Conservation (phyloP, 139 green algal genomes). For the Volvox reticuliferus region DNA sequence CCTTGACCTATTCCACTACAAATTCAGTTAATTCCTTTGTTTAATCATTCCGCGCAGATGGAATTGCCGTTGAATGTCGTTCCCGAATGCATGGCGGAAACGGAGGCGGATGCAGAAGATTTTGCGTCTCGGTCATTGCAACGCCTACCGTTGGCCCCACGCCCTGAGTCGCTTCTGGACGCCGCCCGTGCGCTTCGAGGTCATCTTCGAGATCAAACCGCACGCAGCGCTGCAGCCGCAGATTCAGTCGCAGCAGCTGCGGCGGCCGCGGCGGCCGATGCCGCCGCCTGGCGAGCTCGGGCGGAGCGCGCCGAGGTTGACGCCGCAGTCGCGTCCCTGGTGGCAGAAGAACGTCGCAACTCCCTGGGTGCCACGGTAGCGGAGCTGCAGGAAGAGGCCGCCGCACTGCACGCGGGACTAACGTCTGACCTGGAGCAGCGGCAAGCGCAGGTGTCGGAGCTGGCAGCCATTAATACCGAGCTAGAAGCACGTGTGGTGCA, state of each 20-base stretch:
- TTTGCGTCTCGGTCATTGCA: too few species aligned
- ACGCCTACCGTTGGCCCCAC: not conserved
- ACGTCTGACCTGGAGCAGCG: conserved; percentile 1
- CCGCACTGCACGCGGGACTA: not conserved
- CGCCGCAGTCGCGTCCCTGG: not conserved
- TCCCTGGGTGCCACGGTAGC: not conserved
- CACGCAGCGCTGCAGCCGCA: not conserved
- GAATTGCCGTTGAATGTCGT: too few species aligned
- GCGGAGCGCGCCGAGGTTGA: not conserved
- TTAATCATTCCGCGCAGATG: too few species aligned
- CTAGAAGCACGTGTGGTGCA: not conserved
- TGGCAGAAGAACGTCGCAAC: not conserved
- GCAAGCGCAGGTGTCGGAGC: not conserved
- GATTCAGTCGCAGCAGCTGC: not conserved
- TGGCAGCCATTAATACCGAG: not conserved
- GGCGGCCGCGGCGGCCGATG: not conserved
- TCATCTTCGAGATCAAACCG: not conserved
- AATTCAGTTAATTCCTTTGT: too few species aligned
- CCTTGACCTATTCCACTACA: too few species aligned
- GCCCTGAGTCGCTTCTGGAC: not conserved
- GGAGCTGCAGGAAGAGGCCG: not conserved
- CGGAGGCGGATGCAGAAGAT: too few species aligned
- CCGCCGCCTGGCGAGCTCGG: not conserved
- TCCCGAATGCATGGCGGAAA: too few species aligned
- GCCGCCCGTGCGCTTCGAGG: not conserved